phyloP scores from a whole-genome alignment of 2,329 filamentous ascomycete species.

The Cryphonectria radicalis region DNA sequence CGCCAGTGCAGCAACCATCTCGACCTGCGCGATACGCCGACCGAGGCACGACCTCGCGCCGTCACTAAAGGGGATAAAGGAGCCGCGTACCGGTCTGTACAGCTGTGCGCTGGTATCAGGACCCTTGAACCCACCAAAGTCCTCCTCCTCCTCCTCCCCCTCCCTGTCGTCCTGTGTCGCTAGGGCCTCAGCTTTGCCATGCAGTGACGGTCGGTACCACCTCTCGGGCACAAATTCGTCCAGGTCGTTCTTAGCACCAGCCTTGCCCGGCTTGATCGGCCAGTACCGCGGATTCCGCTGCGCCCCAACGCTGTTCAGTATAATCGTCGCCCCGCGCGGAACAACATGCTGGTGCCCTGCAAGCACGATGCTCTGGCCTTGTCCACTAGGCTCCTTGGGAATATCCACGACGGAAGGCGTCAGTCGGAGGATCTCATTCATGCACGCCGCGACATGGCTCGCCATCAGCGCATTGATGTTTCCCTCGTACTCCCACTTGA shows the following conservation, averaged over 20 bases:
- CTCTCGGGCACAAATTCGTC: conserved; percentile 73
- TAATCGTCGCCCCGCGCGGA: conserved; percentile 60
- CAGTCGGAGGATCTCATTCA: conserved; percentile 78
- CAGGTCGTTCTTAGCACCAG: conserved; percentile 56
- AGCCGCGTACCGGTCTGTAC: conserved; percentile 61
- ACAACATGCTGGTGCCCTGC: conserved; percentile 62
- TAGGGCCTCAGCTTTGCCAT: conserved; percentile 29
- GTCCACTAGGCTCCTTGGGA: conserved; percentile 64
- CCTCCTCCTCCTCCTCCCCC: conserved; percentile 45
- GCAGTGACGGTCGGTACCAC: conserved; percentile 59
- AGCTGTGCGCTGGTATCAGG: conserved; percentile 65
- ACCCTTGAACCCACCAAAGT: conserved; percentile 63
- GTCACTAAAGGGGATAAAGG: conserved; percentile 63
- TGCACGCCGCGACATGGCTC: conserved; percentile 72
- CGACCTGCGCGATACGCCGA: conserved; percentile 62
- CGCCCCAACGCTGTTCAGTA: conserved; percentile 57
- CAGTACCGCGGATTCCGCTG: conserved; percentile 76
- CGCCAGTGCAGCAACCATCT: conserved; percentile 59
- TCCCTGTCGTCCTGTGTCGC: conserved; percentile 17
- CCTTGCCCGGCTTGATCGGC: conserved; percentile 58
- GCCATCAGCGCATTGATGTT: conserved; percentile 68
- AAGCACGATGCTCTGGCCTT: conserved; percentile 62
- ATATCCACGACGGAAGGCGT: conserved; percentile 73
- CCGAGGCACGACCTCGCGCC: conserved; percentile 62
- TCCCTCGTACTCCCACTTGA: conserved; percentile 72